A percentile compares a stretch with the other conserved stretches of the same genome.
phyloP scores from a whole-genome alignment of 2,329 filamentous ascomycete species.

The Cladophialophora immunda region DNA sequence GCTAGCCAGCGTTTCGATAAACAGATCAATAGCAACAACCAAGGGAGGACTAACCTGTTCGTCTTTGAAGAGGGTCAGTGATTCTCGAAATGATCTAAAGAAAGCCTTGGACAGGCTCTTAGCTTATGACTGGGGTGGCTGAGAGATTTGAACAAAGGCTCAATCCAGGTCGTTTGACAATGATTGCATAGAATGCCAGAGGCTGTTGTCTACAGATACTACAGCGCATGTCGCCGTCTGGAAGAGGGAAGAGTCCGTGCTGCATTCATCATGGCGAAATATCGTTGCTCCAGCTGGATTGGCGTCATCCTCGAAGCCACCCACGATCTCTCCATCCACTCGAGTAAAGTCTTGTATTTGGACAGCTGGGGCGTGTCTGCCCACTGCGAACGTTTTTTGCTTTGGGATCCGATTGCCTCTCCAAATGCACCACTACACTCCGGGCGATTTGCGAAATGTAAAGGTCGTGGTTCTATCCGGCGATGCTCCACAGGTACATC shows the following conservation, averaged over 20 bases:
- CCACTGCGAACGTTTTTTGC: not conserved
- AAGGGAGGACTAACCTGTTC: too few relatives aligned
- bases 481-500: not conserved
- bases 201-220: not conserved
- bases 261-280: not conserved
- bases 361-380: not conserved
- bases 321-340: not conserved
- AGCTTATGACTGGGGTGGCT: too few relatives aligned
- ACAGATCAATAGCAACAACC: too few relatives aligned
- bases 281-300: not conserved
- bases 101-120: too few relatives aligned
- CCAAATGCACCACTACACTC: not conserved
- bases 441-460: slow-evolving; percentile 3
- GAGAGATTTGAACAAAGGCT: slow-evolving; percentile 16
- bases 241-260: not conserved
- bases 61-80: too few relatives aligned
- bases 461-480: not conserved
- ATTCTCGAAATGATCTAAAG: too few relatives aligned
- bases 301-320: not conserved
- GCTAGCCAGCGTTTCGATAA: too few relatives aligned
- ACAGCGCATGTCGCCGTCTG: not conserved
- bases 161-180: not conserved
- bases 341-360: not conserved
- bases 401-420: not conserved
- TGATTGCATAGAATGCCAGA: not conserved